Base-by-base conservation (phyloP, 345 rosid species). In the Geranium brycei region DNA sequence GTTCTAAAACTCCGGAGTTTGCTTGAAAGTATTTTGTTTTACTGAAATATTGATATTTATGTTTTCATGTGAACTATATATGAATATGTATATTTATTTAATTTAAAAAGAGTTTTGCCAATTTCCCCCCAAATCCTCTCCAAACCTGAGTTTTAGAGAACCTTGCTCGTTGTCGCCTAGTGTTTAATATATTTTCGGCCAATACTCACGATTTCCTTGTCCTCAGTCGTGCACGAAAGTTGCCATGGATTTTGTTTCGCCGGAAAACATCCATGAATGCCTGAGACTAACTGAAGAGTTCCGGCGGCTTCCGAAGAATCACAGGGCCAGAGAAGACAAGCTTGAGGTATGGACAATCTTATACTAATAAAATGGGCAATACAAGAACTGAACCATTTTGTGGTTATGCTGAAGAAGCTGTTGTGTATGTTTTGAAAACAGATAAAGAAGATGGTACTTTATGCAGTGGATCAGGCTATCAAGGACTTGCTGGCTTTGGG, bases 191-290 rank as follows among this genome's bases (percentile, higher is more conserved):
- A n/a, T 47, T 16, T 4, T 67, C 60, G 30, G 18, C 38, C 63
- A 17, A 19, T 65, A 31, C 7, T 35, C 41, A 35, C 0, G 15
- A 51, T 28, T 31, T 8, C 15, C 14, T 47, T 11, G 14, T 47
- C 15, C 53, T 14, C 79, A 89, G 98, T 87, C 99, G 0, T 88
- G 99, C 67, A 87, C 99, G 6, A 93, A 93, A 77, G 96, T 90
- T 4, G 99, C 97, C 4, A 85, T 73, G 57, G 99, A 93, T 71
- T 92, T 92, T 18, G 96, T 93, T 57, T 93, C 99, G 10, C 96
- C 99, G 0, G 99, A 90, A 74, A 90, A 86, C 56, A 70, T 90
- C 18, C 30, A 69, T 0, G 87, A 87, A 67, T 93, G 99, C 77
- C 79, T 93, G 17, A 85, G 87, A 19, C 69, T 90, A 58, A 90